These are phyloP conservation scores for Podospora appendiculata DNA, from an alignment of 495 filamentous ascomycete genomes.

Conservation along the genomic window DNA sequence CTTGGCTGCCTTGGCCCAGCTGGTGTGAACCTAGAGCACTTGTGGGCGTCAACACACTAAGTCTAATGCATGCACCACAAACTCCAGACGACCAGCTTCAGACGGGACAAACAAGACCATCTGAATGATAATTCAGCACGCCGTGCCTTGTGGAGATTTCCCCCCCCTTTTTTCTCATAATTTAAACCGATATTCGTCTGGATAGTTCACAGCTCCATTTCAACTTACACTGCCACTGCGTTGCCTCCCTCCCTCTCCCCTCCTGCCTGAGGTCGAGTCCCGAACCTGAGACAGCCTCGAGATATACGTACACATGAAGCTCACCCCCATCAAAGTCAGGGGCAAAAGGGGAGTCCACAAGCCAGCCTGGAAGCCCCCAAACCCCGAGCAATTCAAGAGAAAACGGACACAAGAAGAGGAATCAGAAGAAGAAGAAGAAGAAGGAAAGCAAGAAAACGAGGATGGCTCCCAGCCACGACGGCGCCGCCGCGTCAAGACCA, in stretches of 20 bases:
- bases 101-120: too few species aligned
- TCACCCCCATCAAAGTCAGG: slow-evolving; percentile 18
- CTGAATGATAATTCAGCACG: too few species aligned
- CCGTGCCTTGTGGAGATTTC: too few species aligned
- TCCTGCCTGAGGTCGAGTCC: too few species aligned
- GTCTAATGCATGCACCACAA: too few species aligned
- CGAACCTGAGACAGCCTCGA: too few species aligned
- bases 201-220: too few species aligned
- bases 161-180: too few species aligned
- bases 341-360: slow-evolving; percentile 11
- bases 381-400: slow-evolving; percentile 3
- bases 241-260: too few species aligned
- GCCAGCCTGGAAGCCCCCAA: slow-evolving; percentile 11
- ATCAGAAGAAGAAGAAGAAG: neutral
- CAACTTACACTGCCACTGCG: too few species aligned
- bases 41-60: neutral
- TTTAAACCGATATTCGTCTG: too few species aligned
- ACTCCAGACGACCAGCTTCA: too few species aligned
- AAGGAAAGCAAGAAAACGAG: neutral
- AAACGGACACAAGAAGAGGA: neutral
- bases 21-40: neutral
- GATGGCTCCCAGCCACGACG: neutral
- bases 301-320: slow-evolving; percentile 6
- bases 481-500: slow-evolving; percentile 7
- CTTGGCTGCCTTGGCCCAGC: neutral